Percentiles rank a stretch among this genome's conserved stretches.
These are phyloP conservation scores for Leccinellum rugosiceps DNA, from an alignment of 768 basidiomycete species.

Conservation along the genomic window DNA sequence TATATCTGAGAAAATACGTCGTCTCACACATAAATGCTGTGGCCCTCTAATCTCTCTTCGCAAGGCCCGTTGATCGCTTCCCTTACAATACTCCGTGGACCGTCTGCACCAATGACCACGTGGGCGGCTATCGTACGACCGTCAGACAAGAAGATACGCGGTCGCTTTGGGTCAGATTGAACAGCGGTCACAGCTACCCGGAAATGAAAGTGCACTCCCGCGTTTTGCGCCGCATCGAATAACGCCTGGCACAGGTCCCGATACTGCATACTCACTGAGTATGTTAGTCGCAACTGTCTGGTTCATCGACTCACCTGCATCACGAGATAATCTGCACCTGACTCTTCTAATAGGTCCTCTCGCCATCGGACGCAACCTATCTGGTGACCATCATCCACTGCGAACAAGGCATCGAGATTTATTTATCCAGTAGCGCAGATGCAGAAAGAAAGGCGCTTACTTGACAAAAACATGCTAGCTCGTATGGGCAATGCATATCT, in stretches of 20 bases:
- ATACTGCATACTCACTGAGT: conserved; percentile 37
- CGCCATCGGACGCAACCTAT: conserved; percentile 49
- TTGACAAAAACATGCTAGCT: conserved; percentile 22
- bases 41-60: conserved; percentile 24
- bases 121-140: conserved; percentile 50
- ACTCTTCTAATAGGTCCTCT: conserved; percentile 47
- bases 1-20: conserved; percentile 5
- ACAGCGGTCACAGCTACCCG: conserved; percentile 37
- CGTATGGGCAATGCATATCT: conserved; percentile 32
- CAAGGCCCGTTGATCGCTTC: conserved; percentile 34
- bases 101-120: conserved; percentile 63
- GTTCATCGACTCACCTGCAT: conserved; percentile 39
- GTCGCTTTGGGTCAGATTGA: conserved; percentile 26
- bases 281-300: not conserved
- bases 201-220: conserved; percentile 52
- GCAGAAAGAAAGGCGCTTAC: conserved; percentile 7
- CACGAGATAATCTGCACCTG: conserved; percentile 52
- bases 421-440: not conserved
- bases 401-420: conserved; percentile 5
- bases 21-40: conserved; percentile 47
- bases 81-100: conserved; percentile 44
- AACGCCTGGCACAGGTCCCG: conserved; percentile 51
- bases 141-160: conserved; percentile 35
- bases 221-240: conserved; percentile 42
- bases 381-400: conserved; percentile 43